Percentiles rank a stretch among this genome's conserved stretches.
Evolutionary conservation across 176 grass and related monocot genomes (phyloP).

Genomic region (Bolboschoenus planiculmis): DNA sequence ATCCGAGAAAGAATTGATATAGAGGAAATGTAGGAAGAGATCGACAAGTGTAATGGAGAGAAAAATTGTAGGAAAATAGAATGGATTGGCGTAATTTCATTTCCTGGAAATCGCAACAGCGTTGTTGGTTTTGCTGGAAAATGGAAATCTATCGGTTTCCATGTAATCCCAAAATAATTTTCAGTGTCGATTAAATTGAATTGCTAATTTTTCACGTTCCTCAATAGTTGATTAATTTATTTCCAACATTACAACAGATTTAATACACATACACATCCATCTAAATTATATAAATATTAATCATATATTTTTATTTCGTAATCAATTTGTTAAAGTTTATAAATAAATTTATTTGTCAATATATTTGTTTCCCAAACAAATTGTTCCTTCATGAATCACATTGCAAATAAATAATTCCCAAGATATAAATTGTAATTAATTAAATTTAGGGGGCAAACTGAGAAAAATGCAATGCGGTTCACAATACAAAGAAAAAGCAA

Average conservation of each 20-base stretch:
- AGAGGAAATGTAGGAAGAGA: neutral
- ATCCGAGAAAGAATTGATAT: neutral
- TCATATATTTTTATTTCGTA: too few relatives aligned
- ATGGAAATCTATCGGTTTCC: too few relatives aligned
- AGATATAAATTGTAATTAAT: neutral
- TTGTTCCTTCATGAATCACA: neutral
- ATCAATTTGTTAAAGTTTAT: neutral
- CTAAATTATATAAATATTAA: too few relatives aligned
- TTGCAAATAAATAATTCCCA: neutral
- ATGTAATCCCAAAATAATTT: too few relatives aligned
- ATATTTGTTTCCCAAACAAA: neutral
- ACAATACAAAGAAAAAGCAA: neutral
- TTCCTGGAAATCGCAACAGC: too few relatives aligned
- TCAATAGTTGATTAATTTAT: too few relatives aligned
- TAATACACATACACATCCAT: too few relatives aligned
- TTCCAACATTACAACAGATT: too few relatives aligned
- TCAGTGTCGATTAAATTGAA: too few relatives aligned
- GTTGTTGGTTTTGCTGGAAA: too few relatives aligned
- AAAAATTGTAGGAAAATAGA: neutral
- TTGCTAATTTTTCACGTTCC: too few relatives aligned
- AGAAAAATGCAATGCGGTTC: neutral
- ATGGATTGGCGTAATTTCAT: neutral
- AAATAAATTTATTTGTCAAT: neutral
- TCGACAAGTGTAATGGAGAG: too few relatives aligned
- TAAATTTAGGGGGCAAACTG: neutral